Evolutionary conservation across 768 basidiomycete species (phyloP).

Genomic region (Phanerodontia chrysosporium): DNA sequence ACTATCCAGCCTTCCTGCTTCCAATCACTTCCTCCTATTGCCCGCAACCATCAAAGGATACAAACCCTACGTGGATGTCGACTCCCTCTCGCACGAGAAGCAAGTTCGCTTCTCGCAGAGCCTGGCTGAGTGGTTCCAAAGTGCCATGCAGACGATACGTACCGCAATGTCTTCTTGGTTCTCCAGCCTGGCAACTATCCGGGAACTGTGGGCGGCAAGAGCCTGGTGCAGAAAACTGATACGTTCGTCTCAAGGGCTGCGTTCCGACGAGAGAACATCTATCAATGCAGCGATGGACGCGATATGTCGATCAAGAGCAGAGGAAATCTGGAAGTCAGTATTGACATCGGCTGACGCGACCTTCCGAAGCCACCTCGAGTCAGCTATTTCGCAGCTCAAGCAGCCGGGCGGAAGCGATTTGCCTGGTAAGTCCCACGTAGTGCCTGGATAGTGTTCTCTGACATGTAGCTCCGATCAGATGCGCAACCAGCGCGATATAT

Average conservation of each 20-base stretch:
- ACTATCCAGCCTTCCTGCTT: conserved; percentile 72
- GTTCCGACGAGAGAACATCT: conserved; percentile 39
- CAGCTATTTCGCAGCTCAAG: conserved; percentile 24
- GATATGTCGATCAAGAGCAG: conserved; percentile 49
- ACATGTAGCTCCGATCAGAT: conserved; percentile 32
- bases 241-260: conserved; percentile 36
- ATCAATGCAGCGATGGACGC: conserved; percentile 48
- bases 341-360: conserved; percentile 40
- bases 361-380: conserved; percentile 41
- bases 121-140: conserved; percentile 61
- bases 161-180: conserved; percentile 54
- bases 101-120: conserved; percentile 40
- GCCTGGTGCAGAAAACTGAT: conserved; percentile 47
- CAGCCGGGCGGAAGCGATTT: neutral
- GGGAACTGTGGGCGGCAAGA: conserved; percentile 72
- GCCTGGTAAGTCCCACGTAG: neutral
- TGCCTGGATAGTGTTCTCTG: neutral
- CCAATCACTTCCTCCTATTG: conserved; percentile 75
- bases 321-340: conserved; percentile 53
- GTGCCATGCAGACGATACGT: conserved; percentile 43
- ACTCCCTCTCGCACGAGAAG: conserved; percentile 49
- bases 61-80: conserved; percentile 79
- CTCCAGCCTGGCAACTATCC: conserved; percentile 48
- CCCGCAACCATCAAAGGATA: conserved; percentile 70
- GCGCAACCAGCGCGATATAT: conserved; percentile 49